Conservation (phyloP, 83 land plant genomes). For the Picea mariana region DNA sequence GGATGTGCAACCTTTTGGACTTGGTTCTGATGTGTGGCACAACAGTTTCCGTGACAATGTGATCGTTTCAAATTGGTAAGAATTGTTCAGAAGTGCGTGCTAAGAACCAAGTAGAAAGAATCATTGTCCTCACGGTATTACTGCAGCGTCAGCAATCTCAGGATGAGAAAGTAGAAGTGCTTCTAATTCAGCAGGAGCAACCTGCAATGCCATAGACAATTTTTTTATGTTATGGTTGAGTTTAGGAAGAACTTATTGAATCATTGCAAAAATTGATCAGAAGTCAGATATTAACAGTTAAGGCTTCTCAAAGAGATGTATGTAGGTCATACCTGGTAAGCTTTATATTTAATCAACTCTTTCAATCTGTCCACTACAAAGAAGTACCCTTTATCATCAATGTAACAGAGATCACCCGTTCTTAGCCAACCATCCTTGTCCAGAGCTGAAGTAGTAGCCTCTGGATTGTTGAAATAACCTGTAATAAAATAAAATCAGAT, state of each 20-base stretch:
- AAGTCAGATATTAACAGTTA: not conserved
- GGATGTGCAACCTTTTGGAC: too few species aligned
- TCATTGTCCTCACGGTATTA: constrained; percentile 63
- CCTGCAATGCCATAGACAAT: constrained; percentile 28
- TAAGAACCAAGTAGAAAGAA: not conserved
- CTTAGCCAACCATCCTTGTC: constrained; percentile 59
- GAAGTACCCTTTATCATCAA: constrained; percentile 34
- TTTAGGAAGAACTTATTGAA: too few species aligned
- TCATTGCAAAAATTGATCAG: too few species aligned
- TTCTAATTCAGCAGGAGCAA: constrained; percentile 83
- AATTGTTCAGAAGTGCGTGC: too few species aligned
- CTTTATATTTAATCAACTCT: constrained; percentile 58
- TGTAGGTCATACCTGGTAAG: constrained; percentile 30
- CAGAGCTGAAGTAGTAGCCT: constrained; percentile 44
- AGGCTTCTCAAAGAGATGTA: constrained; percentile 7
- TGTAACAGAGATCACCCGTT: constrained; percentile 47
- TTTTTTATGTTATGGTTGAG: not conserved
- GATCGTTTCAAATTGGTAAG: too few species aligned
- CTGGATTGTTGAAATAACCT: constrained; percentile 48
- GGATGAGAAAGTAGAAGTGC: constrained; percentile 78
- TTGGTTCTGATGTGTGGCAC: too few species aligned
- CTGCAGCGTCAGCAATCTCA: constrained; percentile 69
- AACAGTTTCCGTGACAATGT: too few species aligned
- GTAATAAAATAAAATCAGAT: not conserved
- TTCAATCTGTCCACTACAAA: constrained; percentile 42